A percentile compares a stretch with the other conserved stretches of the same genome.
Evolutionary conservation across 176 grass and related monocot species (phyloP).

Genomic region (Triticum timopheevii): DNA sequence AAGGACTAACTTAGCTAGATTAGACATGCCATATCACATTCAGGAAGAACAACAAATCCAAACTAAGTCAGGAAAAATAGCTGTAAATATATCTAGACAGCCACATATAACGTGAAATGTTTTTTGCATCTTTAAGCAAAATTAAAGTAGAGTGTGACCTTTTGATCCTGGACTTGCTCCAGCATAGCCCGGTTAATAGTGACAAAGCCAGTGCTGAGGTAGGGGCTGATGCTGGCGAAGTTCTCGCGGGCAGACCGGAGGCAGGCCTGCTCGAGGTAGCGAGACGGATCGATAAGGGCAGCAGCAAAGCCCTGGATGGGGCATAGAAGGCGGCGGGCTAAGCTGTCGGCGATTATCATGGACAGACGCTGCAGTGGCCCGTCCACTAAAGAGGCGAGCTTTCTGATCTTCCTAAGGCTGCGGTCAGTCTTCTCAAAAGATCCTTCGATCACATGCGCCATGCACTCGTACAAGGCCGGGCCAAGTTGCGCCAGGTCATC

Average conservation of each 20-base stretch:
- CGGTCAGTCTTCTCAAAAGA: slow-evolving; percentile 6
- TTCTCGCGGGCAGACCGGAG: background rate
- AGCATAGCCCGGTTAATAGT: slow-evolving; percentile 58
- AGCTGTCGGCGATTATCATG: slow-evolving; percentile 34
- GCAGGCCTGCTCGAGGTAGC: slow-evolving; percentile 20
- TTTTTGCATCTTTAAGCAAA: background rate
- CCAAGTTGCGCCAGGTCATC: slow-evolving; percentile 12
- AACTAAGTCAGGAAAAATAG: background rate
- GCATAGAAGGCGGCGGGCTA: slow-evolving; percentile 23
- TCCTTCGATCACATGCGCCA: background rate
- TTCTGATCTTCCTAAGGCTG: slow-evolving; percentile 22
- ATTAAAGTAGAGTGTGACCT: slow-evolving; percentile 4
- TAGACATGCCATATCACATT: background rate
- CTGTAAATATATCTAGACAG: background rate
- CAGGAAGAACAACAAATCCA: background rate
- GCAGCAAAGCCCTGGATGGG: background rate
- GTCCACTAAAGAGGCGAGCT: slow-evolving; percentile 12
- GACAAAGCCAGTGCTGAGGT: slow-evolving; percentile 34
- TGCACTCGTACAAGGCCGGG: slow-evolving; percentile 4
- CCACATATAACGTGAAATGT: too few species aligned
- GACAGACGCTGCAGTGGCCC: slow-evolving; percentile 35
- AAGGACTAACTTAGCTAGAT: background rate
- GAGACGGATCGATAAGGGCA: slow-evolving; percentile 24
- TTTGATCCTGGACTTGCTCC: slow-evolving; percentile 45
- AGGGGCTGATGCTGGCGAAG: background rate